A percentile compares a stretch with the other conserved stretches of the same genome.
Evolutionary conservation across 108 stramenopile genomes (phyloP).

Genomic region (Poteriospumella lacustris): DNA sequence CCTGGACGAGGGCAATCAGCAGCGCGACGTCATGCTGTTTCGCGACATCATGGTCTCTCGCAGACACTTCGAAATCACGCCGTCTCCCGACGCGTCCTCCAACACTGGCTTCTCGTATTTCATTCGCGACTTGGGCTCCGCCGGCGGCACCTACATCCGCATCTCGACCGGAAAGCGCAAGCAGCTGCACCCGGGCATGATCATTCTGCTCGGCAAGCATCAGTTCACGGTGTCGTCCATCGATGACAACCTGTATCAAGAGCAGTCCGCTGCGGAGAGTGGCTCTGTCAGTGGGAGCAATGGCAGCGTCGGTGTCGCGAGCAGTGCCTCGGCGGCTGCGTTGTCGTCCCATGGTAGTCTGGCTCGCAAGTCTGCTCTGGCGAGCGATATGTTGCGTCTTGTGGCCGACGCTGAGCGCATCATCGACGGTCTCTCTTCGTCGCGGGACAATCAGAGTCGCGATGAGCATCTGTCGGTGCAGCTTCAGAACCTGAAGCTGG

Average conservation of each 20-base stretch:
- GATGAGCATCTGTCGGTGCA: too few species aligned
- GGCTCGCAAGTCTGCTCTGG: neutral
- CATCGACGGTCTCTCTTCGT: neutral
- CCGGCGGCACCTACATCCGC: conserved; percentile 52
- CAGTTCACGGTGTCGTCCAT: conserved; percentile 33
- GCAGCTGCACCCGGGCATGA: conserved; percentile 39
- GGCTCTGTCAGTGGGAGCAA: too few species aligned
- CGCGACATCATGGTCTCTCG: conserved; percentile 51
- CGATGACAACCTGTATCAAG: neutral
- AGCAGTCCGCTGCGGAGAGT: too few species aligned
- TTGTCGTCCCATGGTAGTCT: too few species aligned
- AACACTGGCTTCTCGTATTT: conserved; percentile 29
- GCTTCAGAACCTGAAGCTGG: too few species aligned
- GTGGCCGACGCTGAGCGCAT: conserved; percentile 5
- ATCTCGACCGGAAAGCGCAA: conserved; percentile 26
- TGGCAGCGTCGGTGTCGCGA: too few species aligned
- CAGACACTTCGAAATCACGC: conserved; percentile 48
- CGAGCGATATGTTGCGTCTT: neutral
- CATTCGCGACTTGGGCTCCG: conserved; percentile 43
- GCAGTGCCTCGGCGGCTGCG: too few species aligned
- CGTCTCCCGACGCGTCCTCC: neutral
- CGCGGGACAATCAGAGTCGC: neutral
- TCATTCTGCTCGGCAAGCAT: conserved; percentile 56
- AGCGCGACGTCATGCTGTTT: conserved; percentile 49
- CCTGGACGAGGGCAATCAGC: conserved; percentile 17